Conservation (phyloP, 306 rosid genomes). For the Cicer yamashitae region DNA sequence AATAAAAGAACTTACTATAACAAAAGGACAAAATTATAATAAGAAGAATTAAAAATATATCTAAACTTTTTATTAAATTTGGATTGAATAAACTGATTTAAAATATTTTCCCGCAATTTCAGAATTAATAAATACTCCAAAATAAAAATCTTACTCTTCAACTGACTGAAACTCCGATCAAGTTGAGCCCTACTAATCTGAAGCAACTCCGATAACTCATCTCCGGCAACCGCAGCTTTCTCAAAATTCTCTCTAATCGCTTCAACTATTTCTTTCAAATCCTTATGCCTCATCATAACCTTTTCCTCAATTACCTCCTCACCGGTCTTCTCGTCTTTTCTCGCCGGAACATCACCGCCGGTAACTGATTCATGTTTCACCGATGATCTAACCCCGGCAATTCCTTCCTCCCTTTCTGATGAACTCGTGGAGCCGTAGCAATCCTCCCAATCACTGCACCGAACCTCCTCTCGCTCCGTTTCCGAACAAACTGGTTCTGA, state of each 20-base stretch:
- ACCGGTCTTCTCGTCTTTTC: conserved; percentile 42
- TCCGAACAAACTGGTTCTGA: conserved; percentile 42
- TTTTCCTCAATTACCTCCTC: conserved; percentile 59
- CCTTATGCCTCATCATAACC: conserved; percentile 74
- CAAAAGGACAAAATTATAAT: no score
- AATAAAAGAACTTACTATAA: no score
- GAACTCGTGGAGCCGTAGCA: conserved; percentile 76
- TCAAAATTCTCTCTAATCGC: conserved; percentile 82
- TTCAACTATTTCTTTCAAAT: conserved; percentile 87
- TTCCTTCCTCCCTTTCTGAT: conserved; percentile 55
- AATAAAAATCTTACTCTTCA: conserved; percentile 60
- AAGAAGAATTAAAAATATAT: no score
- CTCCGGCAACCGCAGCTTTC: conserved; percentile 80
- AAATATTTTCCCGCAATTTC: conserved; percentile 34
- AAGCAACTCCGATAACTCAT: conserved; percentile 78
- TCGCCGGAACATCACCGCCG: conserved; percentile 40
- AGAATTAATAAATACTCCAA: not conserved
- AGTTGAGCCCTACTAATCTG: conserved; percentile 78
- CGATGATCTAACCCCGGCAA: conserved; percentile 53
- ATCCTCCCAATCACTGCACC: conserved; percentile 94
- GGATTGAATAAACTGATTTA: not conserved
- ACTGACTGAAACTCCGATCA: conserved; percentile 84
- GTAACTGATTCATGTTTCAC: conserved; percentile 49
- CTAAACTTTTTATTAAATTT: no score
- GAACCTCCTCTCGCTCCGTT: conserved; percentile 89